Conservation (phyloP, 2,329 filamentous ascomycete genomes). For the Trichoderma gracile region DNA sequence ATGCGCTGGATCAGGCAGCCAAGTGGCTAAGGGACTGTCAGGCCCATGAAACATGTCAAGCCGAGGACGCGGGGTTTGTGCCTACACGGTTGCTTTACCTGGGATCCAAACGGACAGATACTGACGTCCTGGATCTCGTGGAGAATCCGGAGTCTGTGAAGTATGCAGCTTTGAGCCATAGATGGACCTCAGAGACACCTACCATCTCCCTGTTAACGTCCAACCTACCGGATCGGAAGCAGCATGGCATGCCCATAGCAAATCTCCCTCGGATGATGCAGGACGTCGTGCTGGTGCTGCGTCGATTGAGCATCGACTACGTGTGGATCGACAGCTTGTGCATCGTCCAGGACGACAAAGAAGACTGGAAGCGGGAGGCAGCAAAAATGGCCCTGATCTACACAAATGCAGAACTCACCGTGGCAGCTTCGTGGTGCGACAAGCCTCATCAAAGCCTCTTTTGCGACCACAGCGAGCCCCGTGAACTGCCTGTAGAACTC, state of each 20-base stretch:
- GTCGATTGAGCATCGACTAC: conserved; percentile 24
- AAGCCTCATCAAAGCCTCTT: conserved; percentile 23
- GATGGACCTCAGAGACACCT: conserved; percentile 23
- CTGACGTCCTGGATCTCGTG: conserved; percentile 2
- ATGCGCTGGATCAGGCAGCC: neutral
- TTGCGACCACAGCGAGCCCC: neutral
- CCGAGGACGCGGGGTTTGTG: conserved; percentile 5
- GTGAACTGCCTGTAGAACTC: neutral
- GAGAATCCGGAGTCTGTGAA: neutral
- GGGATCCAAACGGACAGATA: neutral
- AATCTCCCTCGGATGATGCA: conserved; percentile 25
- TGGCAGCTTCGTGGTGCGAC: conserved; percentile 25
- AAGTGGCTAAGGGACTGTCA: conserved; percentile 17
- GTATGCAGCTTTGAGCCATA: conserved; percentile 23
- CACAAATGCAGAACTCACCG: conserved; percentile 21
- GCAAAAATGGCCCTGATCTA: conserved; percentile 28
- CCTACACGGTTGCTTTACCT: conserved; percentile 23
- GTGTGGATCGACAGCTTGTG: conserved; percentile 30
- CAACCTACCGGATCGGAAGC: conserved; percentile 9
- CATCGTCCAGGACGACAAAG: conserved; percentile 29
- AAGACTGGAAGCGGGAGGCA: conserved; percentile 29
- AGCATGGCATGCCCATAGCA: conserved; percentile 9
- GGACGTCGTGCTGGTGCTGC: conserved; percentile 18
- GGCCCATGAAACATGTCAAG: neutral
- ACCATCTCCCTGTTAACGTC: neutral